Evolutionary conservation across 1,284 basidiomycete species (phyloP).

Genomic region (Apiotrichum siamense): DNA sequence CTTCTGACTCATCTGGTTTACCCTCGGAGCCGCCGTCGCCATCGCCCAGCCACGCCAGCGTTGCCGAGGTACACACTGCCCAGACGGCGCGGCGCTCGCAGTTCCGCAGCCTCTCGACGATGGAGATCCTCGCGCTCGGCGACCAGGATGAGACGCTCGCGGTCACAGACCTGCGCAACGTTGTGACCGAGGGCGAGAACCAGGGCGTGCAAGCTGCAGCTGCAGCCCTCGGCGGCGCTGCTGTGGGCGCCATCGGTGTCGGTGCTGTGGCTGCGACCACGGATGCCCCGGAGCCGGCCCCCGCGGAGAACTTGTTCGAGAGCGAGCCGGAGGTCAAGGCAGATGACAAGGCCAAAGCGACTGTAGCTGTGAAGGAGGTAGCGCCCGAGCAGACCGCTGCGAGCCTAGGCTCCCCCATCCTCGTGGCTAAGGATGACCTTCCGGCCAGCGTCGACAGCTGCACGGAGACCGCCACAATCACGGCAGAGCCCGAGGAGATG

Average conservation of each 20-base stretch:
- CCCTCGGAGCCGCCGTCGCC: background rate
- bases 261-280: background rate
- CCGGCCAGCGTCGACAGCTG: background rate
- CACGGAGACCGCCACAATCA: background rate
- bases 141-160: background rate
- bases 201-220: background rate
- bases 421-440: no score
- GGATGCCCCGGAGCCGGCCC: background rate
- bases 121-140: background rate
- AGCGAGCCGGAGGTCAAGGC: background rate
- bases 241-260: no score
- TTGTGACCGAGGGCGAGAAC: background rate
- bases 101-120: background rate
- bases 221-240: background rate
- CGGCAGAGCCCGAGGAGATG: background rate
- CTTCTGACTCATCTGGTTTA: background rate
- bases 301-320: background rate
- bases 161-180: background rate
- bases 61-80: background rate
- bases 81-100: slow-evolving; percentile 1
- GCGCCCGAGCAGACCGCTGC: no score
- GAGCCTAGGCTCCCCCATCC: no score
- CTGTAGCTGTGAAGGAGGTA: background rate
- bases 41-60: background rate
- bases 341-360: background rate